These are phyloP conservation scores for Botrytis galanthina DNA, from an alignment of 2,329 filamentous ascomycete genomes.

Conservation along the genomic window DNA sequence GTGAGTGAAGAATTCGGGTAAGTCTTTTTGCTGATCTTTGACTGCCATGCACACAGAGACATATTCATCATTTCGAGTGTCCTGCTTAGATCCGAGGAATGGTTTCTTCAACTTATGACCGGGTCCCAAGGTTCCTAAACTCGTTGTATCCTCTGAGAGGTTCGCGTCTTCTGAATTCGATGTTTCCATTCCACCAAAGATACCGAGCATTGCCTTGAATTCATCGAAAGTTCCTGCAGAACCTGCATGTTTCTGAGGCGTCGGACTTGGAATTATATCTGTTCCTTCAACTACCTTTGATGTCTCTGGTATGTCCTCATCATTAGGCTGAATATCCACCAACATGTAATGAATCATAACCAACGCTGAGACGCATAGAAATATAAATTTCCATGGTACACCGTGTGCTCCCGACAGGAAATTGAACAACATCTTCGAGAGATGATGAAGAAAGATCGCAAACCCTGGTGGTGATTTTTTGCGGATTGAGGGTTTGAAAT, in stretches of 20 bases:
- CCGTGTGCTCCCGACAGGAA: constrained; percentile 7
- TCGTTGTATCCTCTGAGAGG: not conserved
- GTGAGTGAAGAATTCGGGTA: constrained; percentile 34
- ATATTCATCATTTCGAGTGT: constrained; percentile 26
- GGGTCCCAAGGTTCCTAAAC: not conserved
- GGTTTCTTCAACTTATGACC: constrained; percentile 7
- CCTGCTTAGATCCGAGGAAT: constrained; percentile 13
- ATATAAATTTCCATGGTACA: constrained; percentile 18
- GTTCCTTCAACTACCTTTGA: not conserved
- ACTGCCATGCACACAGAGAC: constrained; percentile 34
- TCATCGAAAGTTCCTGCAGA: constrained; percentile 21
- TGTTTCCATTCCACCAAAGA: not conserved
- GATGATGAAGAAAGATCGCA: not conserved
- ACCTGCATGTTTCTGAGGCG: not conserved
- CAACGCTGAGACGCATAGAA: constrained; percentile 8
- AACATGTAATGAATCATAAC: constrained; percentile 17
- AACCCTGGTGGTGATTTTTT: not conserved
- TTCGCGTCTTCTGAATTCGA: not conserved
- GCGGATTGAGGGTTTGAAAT: not conserved
- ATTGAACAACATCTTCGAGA: constrained; percentile 12
- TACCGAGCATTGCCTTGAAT: constrained; percentile 18
- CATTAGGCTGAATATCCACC: constrained; percentile 5
- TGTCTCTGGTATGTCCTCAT: not conserved
- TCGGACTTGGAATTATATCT: not conserved
- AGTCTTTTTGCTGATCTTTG: constrained; percentile 30